phyloP scores from a whole-genome alignment of 768 basidiomycete species.

The Rossbeevera mucosa region DNA sequence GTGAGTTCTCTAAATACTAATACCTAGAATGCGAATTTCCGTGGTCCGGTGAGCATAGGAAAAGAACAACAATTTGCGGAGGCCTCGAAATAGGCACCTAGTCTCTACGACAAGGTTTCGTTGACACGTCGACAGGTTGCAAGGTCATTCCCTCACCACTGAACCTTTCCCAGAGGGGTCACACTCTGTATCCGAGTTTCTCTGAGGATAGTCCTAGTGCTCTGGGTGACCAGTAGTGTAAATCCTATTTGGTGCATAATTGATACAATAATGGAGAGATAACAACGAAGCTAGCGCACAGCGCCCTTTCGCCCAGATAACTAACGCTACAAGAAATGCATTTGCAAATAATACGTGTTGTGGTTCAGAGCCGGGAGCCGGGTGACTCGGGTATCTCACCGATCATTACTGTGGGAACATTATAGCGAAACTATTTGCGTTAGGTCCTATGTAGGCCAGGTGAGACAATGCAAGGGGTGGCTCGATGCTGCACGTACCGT shows the following conservation, averaged over 20 bases:
- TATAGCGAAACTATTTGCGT: not conserved
- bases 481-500: slow-evolving; percentile 6
- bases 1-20: not conserved
- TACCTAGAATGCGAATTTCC: too few species aligned
- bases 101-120: not conserved
- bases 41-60: not conserved
- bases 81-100: not conserved
- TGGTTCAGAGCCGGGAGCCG: not conserved
- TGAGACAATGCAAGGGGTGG: slow-evolving; percentile 32
- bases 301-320: not conserved
- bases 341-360: not conserved
- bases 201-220: too few species aligned
- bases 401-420: not conserved
- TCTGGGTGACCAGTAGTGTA: too few species aligned
- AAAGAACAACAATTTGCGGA: not conserved
- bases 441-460: slow-evolving; percentile 8
- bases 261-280: too few species aligned
- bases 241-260: not conserved
- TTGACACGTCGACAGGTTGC: not conserved
- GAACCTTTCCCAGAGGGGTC: not conserved
- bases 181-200: not conserved
- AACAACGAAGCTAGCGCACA: not conserved
- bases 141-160: not conserved
- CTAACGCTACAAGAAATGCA: not conserved
- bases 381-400: not conserved